Conservation (phyloP, 2,329 filamentous ascomycete species). For the Talaromyces sp. region DNA sequence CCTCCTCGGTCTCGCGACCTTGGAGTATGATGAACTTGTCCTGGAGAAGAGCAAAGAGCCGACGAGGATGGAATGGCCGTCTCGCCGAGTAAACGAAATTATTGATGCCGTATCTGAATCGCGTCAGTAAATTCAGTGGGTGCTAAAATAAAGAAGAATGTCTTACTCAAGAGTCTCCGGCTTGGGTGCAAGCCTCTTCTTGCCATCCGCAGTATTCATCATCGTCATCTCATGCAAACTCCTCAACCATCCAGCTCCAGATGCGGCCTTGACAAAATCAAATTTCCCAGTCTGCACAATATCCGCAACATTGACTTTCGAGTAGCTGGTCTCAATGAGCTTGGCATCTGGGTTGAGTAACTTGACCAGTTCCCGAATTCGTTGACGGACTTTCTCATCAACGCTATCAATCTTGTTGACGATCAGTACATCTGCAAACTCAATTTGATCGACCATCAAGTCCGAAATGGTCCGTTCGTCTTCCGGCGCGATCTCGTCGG, state of each 20-base stretch:
- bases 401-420: conserved; percentile 70
- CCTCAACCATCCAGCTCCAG: conserved; percentile 67
- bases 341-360: conserved; percentile 67
- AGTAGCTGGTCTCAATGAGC: conserved; percentile 60
- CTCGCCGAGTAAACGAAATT: conserved; percentile 68
- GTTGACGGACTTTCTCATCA: conserved; percentile 43
- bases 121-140: not conserved
- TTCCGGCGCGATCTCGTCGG: conserved; percentile 61
- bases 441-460: conserved; percentile 73
- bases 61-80: conserved; percentile 50
- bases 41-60: conserved; percentile 42
- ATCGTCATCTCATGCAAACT: conserved; percentile 68
- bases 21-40: conserved; percentile 49
- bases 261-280: conserved; percentile 62
- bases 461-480: conserved; percentile 74
- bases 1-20: conserved; percentile 32
- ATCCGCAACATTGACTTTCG: conserved; percentile 60
- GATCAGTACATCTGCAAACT: conserved; percentile 72
- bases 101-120: conserved; percentile 61
- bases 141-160: too few relatives aligned
- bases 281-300: conserved; percentile 67
- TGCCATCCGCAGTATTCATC: conserved; percentile 55
- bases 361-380: conserved; percentile 56
- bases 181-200: conserved; percentile 61
- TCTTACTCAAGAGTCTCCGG: conserved; percentile 67